Evolutionary conservation across 2,329 filamentous ascomycete genomes (phyloP).

Genomic region (Exophiala oligosperma): DNA sequence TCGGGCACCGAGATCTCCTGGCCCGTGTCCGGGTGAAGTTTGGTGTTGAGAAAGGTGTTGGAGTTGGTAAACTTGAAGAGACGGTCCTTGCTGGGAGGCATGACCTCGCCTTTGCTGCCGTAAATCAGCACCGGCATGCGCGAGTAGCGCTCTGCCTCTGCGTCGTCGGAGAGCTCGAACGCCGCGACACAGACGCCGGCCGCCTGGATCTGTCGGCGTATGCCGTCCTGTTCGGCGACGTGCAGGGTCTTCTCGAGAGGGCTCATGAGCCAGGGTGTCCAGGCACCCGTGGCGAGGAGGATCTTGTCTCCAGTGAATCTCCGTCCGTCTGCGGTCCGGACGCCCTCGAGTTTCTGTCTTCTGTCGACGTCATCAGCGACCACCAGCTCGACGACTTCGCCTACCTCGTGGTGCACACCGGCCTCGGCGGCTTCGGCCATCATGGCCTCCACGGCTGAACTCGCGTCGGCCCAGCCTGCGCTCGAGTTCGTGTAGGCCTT

Average conservation of each 20-base stretch:
- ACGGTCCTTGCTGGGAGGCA: constrained; percentile 50
- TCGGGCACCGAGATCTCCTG: constrained; percentile 54
- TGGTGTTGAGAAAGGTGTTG: constrained; percentile 58
- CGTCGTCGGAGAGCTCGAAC: constrained; percentile 51
- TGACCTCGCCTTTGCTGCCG: constrained; percentile 47
- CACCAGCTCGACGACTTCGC: constrained; percentile 47
- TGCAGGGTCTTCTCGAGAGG: constrained; percentile 47
- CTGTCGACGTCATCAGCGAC: constrained; percentile 35
- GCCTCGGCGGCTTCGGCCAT: constrained; percentile 44
- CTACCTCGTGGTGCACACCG: constrained; percentile 48
- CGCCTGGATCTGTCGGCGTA: constrained; percentile 56
- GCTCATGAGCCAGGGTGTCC: constrained; percentile 56
- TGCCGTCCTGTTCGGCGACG: constrained; percentile 49
- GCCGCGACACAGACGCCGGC: constrained; percentile 62
- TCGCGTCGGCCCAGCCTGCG: constrained; percentile 57
- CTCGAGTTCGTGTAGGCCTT: constrained; percentile 52
- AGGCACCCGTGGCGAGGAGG: constrained; percentile 58
- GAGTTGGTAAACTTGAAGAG: constrained; percentile 64
- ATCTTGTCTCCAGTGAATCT: constrained; percentile 53
- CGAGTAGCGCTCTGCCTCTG: constrained; percentile 51
- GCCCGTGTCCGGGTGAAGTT: constrained; percentile 48
- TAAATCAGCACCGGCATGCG: constrained; percentile 57
- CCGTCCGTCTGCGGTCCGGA: constrained; percentile 49
- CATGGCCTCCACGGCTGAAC: constrained; percentile 46
- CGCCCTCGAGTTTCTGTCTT: constrained; percentile 41